Evolutionary conservation across 2,329 filamentous ascomycete genomes (phyloP).

Genomic region (Neoscytalidium dimidiatum): DNA sequence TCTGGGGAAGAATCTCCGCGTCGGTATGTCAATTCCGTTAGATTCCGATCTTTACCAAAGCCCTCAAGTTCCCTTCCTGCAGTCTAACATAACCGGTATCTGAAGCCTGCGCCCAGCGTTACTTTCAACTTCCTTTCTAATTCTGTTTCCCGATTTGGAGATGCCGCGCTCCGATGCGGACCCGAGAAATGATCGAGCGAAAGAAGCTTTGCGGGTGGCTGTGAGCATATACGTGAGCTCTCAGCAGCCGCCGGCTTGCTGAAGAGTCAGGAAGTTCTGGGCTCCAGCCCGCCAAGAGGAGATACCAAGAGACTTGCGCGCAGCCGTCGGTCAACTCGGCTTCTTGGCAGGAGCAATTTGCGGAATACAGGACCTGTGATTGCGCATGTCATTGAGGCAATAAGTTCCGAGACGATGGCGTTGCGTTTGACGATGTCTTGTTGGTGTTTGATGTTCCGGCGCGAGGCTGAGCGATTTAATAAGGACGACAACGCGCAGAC

Average conservation of each 20-base stretch:
- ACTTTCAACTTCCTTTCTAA: too few species aligned
- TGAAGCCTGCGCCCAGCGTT: neutral
- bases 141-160: neutral
- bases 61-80: neutral
- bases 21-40: neutral
- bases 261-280: neutral
- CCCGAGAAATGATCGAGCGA: neutral
- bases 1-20: neutral
- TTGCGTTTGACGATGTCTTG: neutral
- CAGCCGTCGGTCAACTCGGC: constrained; percentile 1
- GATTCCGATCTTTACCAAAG: neutral
- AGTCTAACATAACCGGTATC: neutral
- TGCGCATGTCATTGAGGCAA: neutral
- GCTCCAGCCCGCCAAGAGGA: neutral
- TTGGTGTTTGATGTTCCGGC: neutral
- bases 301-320: neutral
- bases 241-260: neutral
- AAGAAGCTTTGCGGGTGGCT: constrained; percentile 11
- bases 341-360: constrained; percentile 2
- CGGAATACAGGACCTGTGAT: neutral
- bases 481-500: neutral
- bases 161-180: neutral
- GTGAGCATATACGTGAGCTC: neutral
- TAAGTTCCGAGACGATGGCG: neutral
- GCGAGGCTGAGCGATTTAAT: neutral